These are phyloP conservation scores for Phytopythium aichiense DNA, from an alignment of 352 stramenopile genomes.

Conservation along the genomic window DNA sequence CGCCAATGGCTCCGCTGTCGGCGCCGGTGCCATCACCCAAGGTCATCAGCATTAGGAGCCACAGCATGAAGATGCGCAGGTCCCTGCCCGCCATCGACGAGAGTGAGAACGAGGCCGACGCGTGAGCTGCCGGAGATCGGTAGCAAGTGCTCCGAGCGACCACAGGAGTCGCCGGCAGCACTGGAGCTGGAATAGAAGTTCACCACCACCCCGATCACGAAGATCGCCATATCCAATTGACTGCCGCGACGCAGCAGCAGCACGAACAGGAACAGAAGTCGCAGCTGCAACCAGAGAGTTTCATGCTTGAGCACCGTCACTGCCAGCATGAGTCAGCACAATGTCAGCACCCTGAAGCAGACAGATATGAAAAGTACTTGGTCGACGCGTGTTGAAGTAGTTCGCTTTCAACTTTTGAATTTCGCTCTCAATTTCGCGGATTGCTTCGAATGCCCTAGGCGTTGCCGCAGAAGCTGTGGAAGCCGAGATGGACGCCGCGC, in stretches of 20 bases:
- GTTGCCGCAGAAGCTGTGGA: constrained; percentile 60
- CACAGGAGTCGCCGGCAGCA: background rate
- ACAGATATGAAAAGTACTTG: background rate
- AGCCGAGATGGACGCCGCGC: constrained; percentile 57
- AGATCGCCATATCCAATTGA: background rate
- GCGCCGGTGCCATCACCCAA: constrained; percentile 1
- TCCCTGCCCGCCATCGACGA: constrained; percentile 9
- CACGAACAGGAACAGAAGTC: too few relatives aligned
- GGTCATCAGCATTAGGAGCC: constrained; percentile 9
- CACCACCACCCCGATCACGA: constrained; percentile 21
- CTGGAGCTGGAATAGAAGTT: constrained; percentile 23
- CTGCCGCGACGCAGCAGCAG: background rate
- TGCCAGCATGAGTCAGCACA: background rate
- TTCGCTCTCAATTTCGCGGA: too few relatives aligned
- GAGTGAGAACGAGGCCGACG: constrained; percentile 3
- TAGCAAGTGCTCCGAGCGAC: background rate
- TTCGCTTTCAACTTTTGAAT: too few relatives aligned
- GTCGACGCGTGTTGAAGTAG: too few relatives aligned
- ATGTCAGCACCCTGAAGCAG: background rate
- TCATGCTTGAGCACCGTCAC: background rate
- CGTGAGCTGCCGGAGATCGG: background rate
- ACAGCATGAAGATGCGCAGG: constrained; percentile 4
- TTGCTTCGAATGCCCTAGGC: constrained; percentile 17
- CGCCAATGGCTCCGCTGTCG: background rate
- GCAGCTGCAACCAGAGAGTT: background rate